Percentiles rank a stretch among this genome's conserved stretches.
Conservation (phyloP, 768 basidiomycete species). For the Termitomyces sp. region DNA sequence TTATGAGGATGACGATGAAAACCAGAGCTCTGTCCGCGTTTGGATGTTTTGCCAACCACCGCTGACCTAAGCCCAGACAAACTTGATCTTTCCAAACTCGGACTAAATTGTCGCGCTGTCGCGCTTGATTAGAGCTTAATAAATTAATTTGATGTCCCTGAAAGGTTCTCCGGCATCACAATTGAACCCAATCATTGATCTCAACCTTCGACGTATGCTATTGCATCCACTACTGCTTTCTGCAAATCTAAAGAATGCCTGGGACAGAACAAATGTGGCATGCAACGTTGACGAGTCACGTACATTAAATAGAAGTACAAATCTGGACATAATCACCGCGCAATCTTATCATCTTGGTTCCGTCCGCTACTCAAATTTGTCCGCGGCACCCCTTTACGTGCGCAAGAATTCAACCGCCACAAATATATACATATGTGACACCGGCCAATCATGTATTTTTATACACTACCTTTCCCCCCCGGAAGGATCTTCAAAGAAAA, state of each 20-base stretch:
- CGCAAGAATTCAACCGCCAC: not conserved
- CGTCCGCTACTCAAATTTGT: not conserved
- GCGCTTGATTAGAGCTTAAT: too few relatives aligned
- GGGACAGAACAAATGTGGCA: too few relatives aligned
- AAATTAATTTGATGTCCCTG: not conserved
- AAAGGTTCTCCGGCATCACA: not conserved
- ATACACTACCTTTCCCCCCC: not conserved
- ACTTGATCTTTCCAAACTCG: too few relatives aligned
- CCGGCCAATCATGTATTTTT: constrained; percentile 1
- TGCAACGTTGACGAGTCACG: too few relatives aligned
- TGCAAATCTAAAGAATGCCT: not conserved
- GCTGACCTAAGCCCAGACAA: constrained; percentile 3
- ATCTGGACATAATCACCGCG: not conserved
- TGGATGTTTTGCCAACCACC: not conserved
- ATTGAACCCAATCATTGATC: not conserved
- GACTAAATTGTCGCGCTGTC: not conserved
- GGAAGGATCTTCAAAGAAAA: constrained; percentile 8
- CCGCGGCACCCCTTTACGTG: not conserved
- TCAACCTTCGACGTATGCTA: not conserved
- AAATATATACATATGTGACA: not conserved
- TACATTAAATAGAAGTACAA: not conserved
- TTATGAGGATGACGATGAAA: not conserved
- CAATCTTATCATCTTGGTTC: constrained; percentile 5
- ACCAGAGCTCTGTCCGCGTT: not conserved
- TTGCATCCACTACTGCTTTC: not conserved